Base-by-base conservation (phyloP, 179 eudicot genomes). In the Sideroxylon spinosum region DNA sequence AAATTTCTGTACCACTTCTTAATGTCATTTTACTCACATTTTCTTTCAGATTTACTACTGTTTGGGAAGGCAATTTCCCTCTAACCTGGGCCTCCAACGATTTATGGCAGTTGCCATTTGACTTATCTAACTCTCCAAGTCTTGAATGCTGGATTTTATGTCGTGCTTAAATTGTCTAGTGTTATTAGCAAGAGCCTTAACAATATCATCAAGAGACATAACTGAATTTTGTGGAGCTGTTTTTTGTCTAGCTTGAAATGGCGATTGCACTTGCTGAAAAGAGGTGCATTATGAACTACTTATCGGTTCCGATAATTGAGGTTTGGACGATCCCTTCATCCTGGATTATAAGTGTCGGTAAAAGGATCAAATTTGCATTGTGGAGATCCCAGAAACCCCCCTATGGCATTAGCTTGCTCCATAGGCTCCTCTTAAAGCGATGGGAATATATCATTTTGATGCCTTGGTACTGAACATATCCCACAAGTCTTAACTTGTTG, bases 1-100 rank as follows among this genome's bases (percentile, higher is more conserved):
- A 10, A 61, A 73, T 26, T 16, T 49, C 59, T 63, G 62, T 75
- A 16, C 70, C 57, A 62, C 70, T 62, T 62, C 78, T 75, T n/a
- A 29, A 16, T 44, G 46, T 22, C 29, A 75, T 75, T 29, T 59
- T 49, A 75, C 69, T 75, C 37, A 53, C 68, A 56, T 56, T 57
- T 74, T 74, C 23, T 60, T 59, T 74, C 32, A 69, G 49, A 62
- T 75, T 61, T 32, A 68, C 72, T 7, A 68, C 50, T 1, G 23
- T 68, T 68, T 68, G 72, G 12, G 72, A 68, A 22, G 20, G 72
- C 3, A 68, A 16, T 20, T 68, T 68, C 48, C 52, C n/a, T n/a
- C 72, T 17, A 4, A 20, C 16, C 72, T 52, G 7, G 0, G 13
- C 13, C 49, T 68, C 72, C 4, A 11, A 0, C 16, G 23, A 32